These are phyloP conservation scores for Westerdykella aurantiaca DNA, from an alignment of 2,329 filamentous ascomycete genomes.

Conservation along the genomic window DNA sequence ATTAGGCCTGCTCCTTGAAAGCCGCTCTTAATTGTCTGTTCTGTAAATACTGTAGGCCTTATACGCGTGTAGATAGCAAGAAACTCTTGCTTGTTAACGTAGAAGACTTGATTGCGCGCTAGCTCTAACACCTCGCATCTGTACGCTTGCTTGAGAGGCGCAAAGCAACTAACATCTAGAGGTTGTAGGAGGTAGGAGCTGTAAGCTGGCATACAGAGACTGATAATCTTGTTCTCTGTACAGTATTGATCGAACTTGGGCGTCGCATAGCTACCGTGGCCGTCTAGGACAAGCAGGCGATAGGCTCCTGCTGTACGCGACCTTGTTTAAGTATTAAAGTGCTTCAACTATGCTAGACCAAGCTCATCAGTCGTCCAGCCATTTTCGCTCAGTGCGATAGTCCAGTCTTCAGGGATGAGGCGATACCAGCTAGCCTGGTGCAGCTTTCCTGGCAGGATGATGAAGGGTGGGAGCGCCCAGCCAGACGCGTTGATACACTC, in stretches of 20 bases:
- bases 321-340: constrained; percentile 12
- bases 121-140: constrained; percentile 3
- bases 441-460: constrained; percentile 10
- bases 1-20: constrained; percentile 12
- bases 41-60: constrained; percentile 2
- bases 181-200: constrained; percentile 6
- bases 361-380: no score
- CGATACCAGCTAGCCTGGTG: constrained; percentile 19
- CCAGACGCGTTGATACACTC: constrained; percentile 6
- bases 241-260: constrained; percentile 11
- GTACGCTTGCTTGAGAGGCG: constrained; percentile 10
- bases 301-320: constrained; percentile 5
- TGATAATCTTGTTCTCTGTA: constrained; percentile 8
- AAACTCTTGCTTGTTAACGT: constrained; percentile 6
- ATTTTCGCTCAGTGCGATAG: constrained; percentile 9
- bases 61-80: constrained; percentile 5
- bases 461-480: constrained; percentile 5
- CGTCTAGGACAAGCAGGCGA: constrained; percentile 11
- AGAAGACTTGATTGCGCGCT: constrained; percentile 2
- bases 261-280: constrained; percentile 9
- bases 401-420: constrained; percentile 6
- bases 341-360: constrained; percentile 12
- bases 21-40: no score
- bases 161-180: constrained; percentile 8
- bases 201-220: constrained; percentile 7